These are phyloP conservation scores for Saccharomyces paradoxus DNA, from an alignment of 805 yeast genomes.

Conservation along the genomic window DNA sequence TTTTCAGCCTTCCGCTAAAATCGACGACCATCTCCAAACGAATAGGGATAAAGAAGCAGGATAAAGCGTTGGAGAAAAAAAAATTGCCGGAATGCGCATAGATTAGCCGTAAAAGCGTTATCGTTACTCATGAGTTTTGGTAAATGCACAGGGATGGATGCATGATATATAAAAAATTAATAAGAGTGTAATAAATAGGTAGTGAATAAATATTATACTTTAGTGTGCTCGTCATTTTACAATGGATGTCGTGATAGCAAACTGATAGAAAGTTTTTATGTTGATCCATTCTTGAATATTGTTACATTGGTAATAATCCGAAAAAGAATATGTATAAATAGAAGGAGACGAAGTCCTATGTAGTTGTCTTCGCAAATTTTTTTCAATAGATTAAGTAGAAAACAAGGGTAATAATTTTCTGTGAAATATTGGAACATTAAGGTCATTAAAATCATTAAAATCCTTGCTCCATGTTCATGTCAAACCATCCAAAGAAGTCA, in stretches of 20 bases:
- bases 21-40: background rate
- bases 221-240: background rate
- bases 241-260: background rate
- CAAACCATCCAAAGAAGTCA: slow-evolving; percentile 92
- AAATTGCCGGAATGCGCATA: background rate
- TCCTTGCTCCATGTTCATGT: slow-evolving; percentile 63
- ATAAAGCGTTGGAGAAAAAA: background rate
- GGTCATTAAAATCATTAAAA: too few species aligned
- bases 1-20: background rate
- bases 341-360: background rate
- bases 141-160: background rate
- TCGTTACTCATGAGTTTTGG: background rate
- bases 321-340: background rate
- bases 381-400: background rate
- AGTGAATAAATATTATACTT: background rate
- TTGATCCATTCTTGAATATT: background rate
- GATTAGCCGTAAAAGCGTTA: background rate
- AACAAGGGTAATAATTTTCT: background rate
- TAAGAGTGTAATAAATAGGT: background rate
- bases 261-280: background rate
- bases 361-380: background rate
- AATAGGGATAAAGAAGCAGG: background rate
- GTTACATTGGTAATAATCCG: background rate
- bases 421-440: background rate
- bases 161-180: background rate